A percentile compares a stretch with the other conserved stretches of the same genome.
Evolutionary conservation across 1,139 yeast species (phyloP).

Genomic region (Magnusiomyces suaveolens): DNA sequence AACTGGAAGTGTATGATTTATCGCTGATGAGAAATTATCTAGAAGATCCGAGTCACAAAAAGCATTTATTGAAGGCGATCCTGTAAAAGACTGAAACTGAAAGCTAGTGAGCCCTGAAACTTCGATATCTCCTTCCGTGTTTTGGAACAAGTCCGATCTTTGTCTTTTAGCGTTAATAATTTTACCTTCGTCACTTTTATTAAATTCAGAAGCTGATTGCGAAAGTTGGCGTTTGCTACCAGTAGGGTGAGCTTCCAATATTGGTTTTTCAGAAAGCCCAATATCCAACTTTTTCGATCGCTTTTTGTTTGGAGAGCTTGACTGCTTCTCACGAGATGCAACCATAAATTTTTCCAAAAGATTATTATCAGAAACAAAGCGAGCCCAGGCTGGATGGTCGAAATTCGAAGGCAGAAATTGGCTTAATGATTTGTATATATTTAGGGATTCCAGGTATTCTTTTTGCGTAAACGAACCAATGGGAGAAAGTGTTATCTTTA

Average conservation of each 20-base stretch:
- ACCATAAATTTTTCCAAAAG: conserved; percentile 2
- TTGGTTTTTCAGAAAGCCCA: not conserved
- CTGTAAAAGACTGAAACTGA: no score
- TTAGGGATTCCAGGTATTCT: conserved; percentile 17
- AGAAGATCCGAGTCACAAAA: not conserved
- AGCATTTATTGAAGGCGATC: not conserved
- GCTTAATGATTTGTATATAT: conserved; percentile 17
- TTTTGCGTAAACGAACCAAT: conserved; percentile 17
- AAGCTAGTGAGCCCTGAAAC: not conserved
- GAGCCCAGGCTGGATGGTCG: conserved; percentile 20
- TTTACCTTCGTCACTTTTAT: not conserved
- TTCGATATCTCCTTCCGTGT: not conserved
- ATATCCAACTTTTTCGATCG: no score
- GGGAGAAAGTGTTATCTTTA: conserved; percentile 21
- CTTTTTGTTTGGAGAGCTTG: no score
- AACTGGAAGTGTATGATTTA: not conserved
- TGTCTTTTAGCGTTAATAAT: not conserved
- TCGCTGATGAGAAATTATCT: not conserved
- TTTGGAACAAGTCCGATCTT: not conserved
- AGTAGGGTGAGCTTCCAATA: no score
- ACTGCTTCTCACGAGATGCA: no score
- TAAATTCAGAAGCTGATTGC: conserved; percentile 11
- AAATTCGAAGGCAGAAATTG: conserved; percentile 17
- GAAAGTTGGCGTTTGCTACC: not conserved
- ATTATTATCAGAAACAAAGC: conserved; percentile 14